Evolutionary conservation across 345 rosid genomes (phyloP).

Genomic region (Citrus australasica): DNA sequence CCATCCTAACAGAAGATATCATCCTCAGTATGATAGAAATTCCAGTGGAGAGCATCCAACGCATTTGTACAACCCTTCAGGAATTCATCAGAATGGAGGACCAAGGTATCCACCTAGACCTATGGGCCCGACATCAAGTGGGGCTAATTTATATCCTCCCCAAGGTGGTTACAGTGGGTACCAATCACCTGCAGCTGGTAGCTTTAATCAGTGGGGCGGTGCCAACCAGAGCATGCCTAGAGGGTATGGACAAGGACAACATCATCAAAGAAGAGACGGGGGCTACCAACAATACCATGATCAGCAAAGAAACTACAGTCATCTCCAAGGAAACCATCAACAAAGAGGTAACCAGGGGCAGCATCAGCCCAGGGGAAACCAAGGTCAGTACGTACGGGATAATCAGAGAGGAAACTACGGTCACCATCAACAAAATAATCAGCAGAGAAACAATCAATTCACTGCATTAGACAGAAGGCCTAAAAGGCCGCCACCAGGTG

Average conservation of each 20-base stretch:
- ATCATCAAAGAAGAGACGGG: slow-evolving; percentile 21
- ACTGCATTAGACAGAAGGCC: slow-evolving; percentile 33
- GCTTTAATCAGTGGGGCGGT: slow-evolving; percentile 30
- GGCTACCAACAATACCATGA: slow-evolving; percentile 11
- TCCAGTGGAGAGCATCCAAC: slow-evolving; percentile 19
- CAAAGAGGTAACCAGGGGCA: slow-evolving; percentile 19
- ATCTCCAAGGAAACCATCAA: slow-evolving; percentile 15
- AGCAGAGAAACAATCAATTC: slow-evolving; percentile 30
- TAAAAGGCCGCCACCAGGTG: slow-evolving; percentile 17
- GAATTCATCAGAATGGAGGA: slow-evolving; percentile 26
- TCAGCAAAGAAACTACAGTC: slow-evolving; percentile 10
- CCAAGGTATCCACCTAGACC: slow-evolving; percentile 28
- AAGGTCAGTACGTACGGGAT: slow-evolving; percentile 14
- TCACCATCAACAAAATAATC: slow-evolving; percentile 18
- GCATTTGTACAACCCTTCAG: slow-evolving; percentile 11
- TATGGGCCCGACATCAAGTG: slow-evolving; percentile 1
- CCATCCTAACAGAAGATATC: slow-evolving; percentile 15
- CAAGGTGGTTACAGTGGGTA: slow-evolving; percentile 32
- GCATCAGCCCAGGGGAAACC: slow-evolving; percentile 11
- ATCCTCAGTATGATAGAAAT: slow-evolving; percentile 25
- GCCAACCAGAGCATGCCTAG: slow-evolving; percentile 33
- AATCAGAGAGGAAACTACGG: slow-evolving; percentile 5
- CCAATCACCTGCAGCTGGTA: slow-evolving; percentile 29
- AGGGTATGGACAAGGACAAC: slow-evolving; percentile 33
- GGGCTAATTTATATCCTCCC: slow-evolving; percentile 6